phyloP scores from a whole-genome alignment of 2,329 filamentous ascomycete species.

The Tolypocladium amazonense region DNA sequence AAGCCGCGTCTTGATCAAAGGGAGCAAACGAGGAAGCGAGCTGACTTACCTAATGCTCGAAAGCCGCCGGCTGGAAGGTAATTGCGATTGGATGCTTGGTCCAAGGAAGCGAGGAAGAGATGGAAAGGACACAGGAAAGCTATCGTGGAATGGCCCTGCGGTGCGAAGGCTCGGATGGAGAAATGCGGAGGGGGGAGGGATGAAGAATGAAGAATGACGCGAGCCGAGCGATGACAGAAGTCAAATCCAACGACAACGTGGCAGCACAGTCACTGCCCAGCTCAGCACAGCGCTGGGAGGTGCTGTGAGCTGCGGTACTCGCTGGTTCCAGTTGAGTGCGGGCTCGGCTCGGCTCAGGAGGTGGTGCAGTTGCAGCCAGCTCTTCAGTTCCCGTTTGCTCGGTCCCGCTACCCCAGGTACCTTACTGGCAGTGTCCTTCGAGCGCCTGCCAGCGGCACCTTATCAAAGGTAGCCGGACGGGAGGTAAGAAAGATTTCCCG shows the following conservation, averaged over 20 bases:
- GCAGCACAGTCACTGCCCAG: background rate
- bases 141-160: slow-evolving; percentile 2
- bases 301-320: background rate
- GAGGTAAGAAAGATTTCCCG: background rate
- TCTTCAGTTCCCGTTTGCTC: background rate
- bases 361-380: background rate
- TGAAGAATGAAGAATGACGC: background rate
- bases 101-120: slow-evolving; percentile 7
- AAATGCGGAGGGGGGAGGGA: background rate
- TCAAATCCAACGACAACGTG: background rate
- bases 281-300: background rate
- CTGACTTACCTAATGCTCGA: slow-evolving; percentile 8
- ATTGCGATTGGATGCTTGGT: slow-evolving; percentile 10
- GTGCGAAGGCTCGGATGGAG: background rate
- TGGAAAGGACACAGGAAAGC: slow-evolving; percentile 2
- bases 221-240: slow-evolving; percentile 1
- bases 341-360: background rate
- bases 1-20: background rate
- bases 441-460: background rate
- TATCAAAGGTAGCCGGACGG: too few relatives aligned
- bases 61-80: slow-evolving; percentile 5
- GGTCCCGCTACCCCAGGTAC: background rate
- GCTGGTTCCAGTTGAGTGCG: background rate
- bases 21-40: slow-evolving; percentile 5
- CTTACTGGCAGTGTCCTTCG: background rate